These are phyloP conservation scores for Solanum hybrid DNA, from an alignment of 305 asterid genomes.

Conservation along the genomic window DNA sequence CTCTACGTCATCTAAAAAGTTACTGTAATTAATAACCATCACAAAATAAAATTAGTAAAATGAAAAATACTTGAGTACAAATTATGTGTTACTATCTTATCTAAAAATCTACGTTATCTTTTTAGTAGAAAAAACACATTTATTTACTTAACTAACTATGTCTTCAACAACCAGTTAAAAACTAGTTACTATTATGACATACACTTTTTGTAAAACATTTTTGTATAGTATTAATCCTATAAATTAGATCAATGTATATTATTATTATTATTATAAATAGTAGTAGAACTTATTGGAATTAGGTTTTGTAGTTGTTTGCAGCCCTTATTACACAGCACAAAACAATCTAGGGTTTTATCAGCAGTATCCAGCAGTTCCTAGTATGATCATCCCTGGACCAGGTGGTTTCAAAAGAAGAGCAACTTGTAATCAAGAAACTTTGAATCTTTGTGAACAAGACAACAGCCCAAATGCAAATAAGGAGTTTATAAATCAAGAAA, in stretches of 20 bases:
- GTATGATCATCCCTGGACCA: slow-evolving; percentile 25
- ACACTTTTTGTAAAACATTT: not conserved
- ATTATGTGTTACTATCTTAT: not conserved
- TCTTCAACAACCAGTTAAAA: not conserved
- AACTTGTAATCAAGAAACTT: not conserved
- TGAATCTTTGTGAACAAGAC: slow-evolving; percentile 11
- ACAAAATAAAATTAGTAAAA: not conserved
- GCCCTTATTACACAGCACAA: slow-evolving; percentile 43
- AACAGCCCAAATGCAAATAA: slow-evolving; percentile 3
- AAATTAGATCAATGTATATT: not conserved
- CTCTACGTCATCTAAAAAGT: not conserved
- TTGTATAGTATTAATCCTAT: not conserved
- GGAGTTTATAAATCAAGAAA: slow-evolving; percentile 30
- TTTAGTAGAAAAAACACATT: not conserved
- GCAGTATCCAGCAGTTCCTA: slow-evolving; percentile 31
- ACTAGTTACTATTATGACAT: not conserved
- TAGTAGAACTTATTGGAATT: not conserved
- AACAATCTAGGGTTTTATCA: slow-evolving; percentile 26
- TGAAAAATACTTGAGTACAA: not conserved
- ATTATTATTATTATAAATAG: not conserved
- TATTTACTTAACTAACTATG: not conserved
- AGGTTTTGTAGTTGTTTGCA: slow-evolving; percentile 34
- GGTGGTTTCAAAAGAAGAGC: slow-evolving; percentile 27
- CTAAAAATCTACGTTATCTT: not conserved
- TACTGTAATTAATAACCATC: not conserved